phyloP scores from a whole-genome alignment of 495 filamentous ascomycete genomes.

The Parachaetomium inaequale region DNA sequence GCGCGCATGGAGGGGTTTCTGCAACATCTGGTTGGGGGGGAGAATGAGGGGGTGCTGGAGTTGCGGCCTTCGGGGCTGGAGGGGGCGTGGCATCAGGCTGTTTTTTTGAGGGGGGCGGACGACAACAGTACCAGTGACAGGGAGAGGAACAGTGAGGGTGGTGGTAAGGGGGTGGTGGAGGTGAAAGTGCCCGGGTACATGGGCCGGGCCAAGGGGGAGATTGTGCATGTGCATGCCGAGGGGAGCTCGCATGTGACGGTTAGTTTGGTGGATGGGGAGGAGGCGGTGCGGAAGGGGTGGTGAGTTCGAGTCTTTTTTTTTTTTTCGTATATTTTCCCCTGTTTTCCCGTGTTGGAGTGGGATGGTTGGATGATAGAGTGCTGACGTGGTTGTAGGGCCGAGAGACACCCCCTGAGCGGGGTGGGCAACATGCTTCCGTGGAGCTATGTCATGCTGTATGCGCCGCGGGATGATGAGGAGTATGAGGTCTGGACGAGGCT shows the following conservation, averaged over 20 bases:
- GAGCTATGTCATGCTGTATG: constrained; percentile 11
- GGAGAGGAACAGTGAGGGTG: too few relatives aligned
- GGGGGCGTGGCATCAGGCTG: background rate
- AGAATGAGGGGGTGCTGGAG: background rate
- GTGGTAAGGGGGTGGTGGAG: background rate
- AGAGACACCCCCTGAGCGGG: constrained; percentile 7
- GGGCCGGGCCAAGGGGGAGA: background rate
- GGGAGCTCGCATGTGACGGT: constrained; percentile 9
- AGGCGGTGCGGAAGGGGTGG: background rate
- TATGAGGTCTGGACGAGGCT: constrained; percentile 8
- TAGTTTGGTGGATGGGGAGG: constrained; percentile 8
- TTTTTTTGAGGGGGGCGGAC: too few relatives aligned
- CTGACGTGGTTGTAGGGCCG: background rate
- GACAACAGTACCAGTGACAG: too few relatives aligned
- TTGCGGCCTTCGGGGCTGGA: background rate
- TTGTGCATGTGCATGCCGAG: constrained; percentile 2
- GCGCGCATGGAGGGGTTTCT: constrained; percentile 1
- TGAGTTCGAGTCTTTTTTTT: too few relatives aligned
- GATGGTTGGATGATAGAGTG: background rate
- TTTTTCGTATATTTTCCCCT: too few relatives aligned
- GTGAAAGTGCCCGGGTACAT: background rate
- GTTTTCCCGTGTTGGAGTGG: background rate
- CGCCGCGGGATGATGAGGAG: constrained; percentile 4
- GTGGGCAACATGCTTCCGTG: background rate
- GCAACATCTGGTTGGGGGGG: background rate